Conservation (phyloP, 148 eudicot species). For the Rhododendron vialii region DNA sequence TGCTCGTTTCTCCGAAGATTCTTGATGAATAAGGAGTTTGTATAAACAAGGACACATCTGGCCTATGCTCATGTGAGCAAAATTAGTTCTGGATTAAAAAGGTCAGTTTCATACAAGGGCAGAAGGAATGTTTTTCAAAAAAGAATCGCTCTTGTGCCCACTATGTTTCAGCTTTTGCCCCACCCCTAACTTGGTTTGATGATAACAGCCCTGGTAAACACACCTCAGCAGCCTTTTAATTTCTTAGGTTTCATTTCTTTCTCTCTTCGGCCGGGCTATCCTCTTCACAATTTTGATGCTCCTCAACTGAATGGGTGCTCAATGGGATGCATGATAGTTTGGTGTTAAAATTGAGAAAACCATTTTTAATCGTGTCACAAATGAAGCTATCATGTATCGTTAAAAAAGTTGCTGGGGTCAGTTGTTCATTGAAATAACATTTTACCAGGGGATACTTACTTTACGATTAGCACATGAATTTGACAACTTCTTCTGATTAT, state of each 20-base stretch:
- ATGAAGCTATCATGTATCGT: not conserved
- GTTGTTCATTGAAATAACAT: not conserved
- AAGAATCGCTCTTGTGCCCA: not conserved
- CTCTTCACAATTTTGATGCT: not conserved
- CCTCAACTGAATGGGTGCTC: not conserved
- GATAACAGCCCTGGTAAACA: not conserved
- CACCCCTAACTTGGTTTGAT: not conserved
- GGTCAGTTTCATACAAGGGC: not conserved
- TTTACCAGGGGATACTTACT: not conserved
- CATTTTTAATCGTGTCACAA: not conserved
- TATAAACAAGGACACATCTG: not conserved
- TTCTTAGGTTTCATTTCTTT: not conserved
- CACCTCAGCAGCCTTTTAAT: not conserved
- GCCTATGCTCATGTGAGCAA: not conserved
- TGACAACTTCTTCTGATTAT: not conserved
- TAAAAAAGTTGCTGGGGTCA: not conserved
- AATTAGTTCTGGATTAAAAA: conserved; percentile 2
- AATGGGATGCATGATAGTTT: not conserved
- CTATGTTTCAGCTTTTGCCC: not conserved
- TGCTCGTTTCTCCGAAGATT: not conserved
- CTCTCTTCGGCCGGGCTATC: not conserved
- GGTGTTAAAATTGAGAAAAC: not conserved
- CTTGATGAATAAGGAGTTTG: not conserved
- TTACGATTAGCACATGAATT: not conserved
- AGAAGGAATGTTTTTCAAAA: not conserved